These are phyloP conservation scores for Chenopodium quinoa DNA, from an alignment of 148 eudicot genomes.

Conservation along the genomic window DNA sequence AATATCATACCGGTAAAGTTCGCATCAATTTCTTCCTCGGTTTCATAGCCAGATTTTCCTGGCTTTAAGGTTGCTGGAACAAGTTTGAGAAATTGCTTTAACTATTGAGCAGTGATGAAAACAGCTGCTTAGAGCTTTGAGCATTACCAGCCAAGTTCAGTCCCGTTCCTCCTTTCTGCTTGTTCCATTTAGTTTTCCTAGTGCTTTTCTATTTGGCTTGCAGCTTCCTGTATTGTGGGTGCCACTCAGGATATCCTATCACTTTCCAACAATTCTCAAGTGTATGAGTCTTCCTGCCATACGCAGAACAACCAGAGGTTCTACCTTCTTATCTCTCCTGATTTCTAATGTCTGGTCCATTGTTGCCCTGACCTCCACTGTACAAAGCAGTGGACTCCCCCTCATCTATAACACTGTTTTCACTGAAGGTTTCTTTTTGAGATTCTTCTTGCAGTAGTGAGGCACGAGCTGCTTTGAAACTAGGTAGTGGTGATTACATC, in stretches of 20 bases:
- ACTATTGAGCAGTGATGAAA: not conserved
- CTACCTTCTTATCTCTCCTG: too few species aligned
- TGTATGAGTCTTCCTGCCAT: not conserved
- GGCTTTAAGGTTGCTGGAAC: not conserved
- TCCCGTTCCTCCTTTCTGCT: not conserved
- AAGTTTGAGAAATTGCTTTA: not conserved
- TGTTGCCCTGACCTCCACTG: not conserved
- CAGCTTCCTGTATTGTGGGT: not conserved
- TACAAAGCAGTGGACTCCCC: not conserved
- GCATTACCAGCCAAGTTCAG: not conserved
- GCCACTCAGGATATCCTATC: not conserved
- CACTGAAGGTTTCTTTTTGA: not conserved
- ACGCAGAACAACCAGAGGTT: not conserved
- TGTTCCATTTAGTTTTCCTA: not conserved
- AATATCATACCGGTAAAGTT: not conserved
- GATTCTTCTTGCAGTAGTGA: not conserved
- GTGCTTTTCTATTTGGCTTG: accelerated
- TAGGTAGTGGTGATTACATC: not conserved
- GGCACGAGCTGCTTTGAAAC: not conserved
- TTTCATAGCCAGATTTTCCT: not conserved
- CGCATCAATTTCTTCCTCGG: not conserved
- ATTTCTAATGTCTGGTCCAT: too few species aligned
- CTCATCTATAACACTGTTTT: not conserved
- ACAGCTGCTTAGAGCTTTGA: not conserved
- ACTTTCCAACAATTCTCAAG: not conserved